Base-by-base conservation (phyloP, 2,329 filamentous ascomycete genomes). In the Phaeosphaeriaceae sp. region DNA sequence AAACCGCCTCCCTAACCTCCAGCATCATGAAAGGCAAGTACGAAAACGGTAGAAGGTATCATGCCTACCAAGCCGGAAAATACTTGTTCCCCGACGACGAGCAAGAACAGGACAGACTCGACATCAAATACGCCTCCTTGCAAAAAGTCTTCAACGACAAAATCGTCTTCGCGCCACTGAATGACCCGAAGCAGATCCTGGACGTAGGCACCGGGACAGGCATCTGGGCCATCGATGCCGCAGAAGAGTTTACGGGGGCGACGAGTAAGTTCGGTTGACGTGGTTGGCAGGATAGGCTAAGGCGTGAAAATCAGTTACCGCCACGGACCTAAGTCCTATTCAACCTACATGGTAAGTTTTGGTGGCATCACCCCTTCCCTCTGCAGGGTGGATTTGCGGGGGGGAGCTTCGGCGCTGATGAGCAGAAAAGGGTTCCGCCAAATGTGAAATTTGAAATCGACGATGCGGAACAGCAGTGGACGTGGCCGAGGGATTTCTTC, bases 401-500 rank as follows among this genome's bases (percentile, higher is more conserved):
- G n/a, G n/a, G n/a, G n/a, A n/a, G n/a, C n/a, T n/a, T n/a, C n/a
- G n/a, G n/a, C n/a, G 38, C n/a, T 34, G 8, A 21, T 50, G 46
- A 41, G 42, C 17, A 17, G 6, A 8, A 1, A 34, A 60, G 54
- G 60, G 60, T 65, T 12, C 62, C 62, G 1, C 62, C 58, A 21
- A 65, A 63, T 28, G 58, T 65, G 30, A 61, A 63, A 20, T 67
- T 67, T 32, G 60, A 64, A 41, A 61, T 68, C 43, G 64, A 68
- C 46, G 64, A 68, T 40, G 64, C 63, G 16, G 65, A 68, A 39
- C 56, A 61, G 29, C 39, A 51, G n/a, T 66, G 63, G 64, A 64
- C 62, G 8, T 67, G 61, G 59, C 82, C 81, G 41, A 68, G 74
- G 7, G 67, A 77, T 26, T 69, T 72, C 17, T 85, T 82, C 61